Conservation (phyloP, 805 yeast species). For the Monosporozyma siamensis region DNA sequence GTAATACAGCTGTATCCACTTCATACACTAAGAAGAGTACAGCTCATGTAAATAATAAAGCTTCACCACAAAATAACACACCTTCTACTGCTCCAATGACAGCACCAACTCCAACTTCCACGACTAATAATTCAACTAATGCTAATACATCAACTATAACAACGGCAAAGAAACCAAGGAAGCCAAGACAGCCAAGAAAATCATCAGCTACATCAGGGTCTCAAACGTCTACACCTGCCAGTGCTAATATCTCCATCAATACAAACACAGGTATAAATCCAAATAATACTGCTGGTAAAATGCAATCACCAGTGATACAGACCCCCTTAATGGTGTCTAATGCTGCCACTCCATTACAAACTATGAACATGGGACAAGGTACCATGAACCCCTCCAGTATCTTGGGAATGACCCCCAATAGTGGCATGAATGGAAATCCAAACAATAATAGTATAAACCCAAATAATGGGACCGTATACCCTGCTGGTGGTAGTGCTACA, state of each 20-base stretch:
- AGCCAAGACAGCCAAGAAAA: slow-evolving; percentile 18
- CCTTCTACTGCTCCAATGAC: background rate
- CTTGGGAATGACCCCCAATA: background rate
- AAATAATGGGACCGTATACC: background rate
- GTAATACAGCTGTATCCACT: slow-evolving; percentile 4
- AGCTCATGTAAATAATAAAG: background rate
- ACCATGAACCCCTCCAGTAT: background rate
- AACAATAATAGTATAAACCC: background rate
- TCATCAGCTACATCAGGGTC: slow-evolving; percentile 9
- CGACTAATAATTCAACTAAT: background rate
- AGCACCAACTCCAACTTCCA: background rate
- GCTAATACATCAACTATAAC: slow-evolving; percentile 9
- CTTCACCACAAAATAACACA: background rate
- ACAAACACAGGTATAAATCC: background rate
- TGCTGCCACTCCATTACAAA: background rate
- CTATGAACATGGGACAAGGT: slow-evolving; percentile 1
- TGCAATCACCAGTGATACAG: slow-evolving; percentile 1
- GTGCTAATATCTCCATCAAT: background rate
- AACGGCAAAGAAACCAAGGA: slow-evolving; percentile 22
- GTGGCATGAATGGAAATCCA: background rate
- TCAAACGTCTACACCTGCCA: background rate
- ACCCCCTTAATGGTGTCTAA: slow-evolving; percentile 1
- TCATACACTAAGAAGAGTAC: slow-evolving; percentile 3
- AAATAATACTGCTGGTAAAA: background rate
- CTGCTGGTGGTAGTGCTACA: background rate